phyloP scores from a whole-genome alignment of 2,329 filamentous ascomycete genomes.

The Scolecobasidium constrictum region DNA sequence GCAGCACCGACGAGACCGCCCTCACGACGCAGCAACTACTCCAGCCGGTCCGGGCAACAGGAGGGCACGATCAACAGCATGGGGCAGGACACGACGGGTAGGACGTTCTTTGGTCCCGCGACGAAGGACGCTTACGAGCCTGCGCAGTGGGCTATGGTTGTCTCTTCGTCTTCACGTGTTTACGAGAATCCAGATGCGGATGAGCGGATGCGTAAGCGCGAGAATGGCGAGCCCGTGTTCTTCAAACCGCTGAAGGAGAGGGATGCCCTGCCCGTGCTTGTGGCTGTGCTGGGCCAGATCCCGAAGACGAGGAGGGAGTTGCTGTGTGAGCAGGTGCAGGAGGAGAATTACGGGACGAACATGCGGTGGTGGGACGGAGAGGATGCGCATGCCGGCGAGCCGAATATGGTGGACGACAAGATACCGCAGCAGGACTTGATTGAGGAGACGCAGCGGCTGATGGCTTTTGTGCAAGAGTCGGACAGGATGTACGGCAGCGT shows the following conservation, averaged over 20 bases:
- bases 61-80: conserved; percentile 16
- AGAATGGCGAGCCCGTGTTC: conserved; percentile 39
- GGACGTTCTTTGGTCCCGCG: conserved; percentile 8
- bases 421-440: conserved; percentile 36
- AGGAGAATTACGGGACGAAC: conserved; percentile 43
- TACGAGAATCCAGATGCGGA: conserved; percentile 42
- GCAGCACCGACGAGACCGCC: conserved; percentile 23
- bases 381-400: conserved; percentile 28
- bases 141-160: conserved; percentile 42
- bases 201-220: conserved; percentile 35
- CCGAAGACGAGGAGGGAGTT: conserved; percentile 48
- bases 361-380: conserved; percentile 54
- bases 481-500: conserved; percentile 48
- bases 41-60: conserved; percentile 18
- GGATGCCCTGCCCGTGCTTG: conserved; percentile 44
- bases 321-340: conserved; percentile 33
- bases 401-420: conserved; percentile 20
- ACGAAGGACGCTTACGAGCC: conserved; percentile 8
- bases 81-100: not conserved
- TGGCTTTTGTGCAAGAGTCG: conserved; percentile 49
- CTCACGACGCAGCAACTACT: conserved; percentile 23
- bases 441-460: conserved; percentile 48
- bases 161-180: conserved; percentile 38
- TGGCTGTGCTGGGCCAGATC: conserved; percentile 53
- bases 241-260: conserved; percentile 43